Evolutionary conservation across 257 asterid species (phyloP).

Genomic region (Solanum paucissectum): DNA sequence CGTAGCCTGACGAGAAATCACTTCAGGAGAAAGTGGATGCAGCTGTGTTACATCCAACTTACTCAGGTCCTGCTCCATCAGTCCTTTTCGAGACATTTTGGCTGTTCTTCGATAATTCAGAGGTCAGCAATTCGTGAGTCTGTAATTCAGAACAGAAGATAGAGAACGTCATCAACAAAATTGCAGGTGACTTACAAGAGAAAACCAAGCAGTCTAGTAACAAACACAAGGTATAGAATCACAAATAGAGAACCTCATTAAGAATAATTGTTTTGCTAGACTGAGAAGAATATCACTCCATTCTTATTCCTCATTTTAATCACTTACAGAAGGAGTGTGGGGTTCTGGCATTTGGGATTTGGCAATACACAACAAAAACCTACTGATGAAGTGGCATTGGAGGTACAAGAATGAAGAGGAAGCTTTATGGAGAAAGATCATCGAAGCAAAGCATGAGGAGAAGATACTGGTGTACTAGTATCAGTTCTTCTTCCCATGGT

Average conservation of each 20-base stretch:
- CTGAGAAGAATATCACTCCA: neutral
- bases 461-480: neutral
- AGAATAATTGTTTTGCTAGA: neutral
- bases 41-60: conserved; percentile 73
- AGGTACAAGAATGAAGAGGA: neutral
- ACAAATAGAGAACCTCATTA: neutral
- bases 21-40: conserved; percentile 97
- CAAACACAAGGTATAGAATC: neutral
- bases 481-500: neutral
- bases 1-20: conserved; percentile 97
- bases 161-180: neutral
- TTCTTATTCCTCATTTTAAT: neutral
- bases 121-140: neutral
- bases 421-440: neutral
- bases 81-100: conserved; percentile 80
- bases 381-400: neutral
- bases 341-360: neutral
- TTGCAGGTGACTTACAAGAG: neutral
- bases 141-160: neutral
- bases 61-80: conserved; percentile 94
- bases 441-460: neutral
- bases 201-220: neutral
- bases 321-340: neutral
- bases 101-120: conserved; percentile 4
- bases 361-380: neutral